Conservation (phyloP, 331 rosid species). For the Erythrophleum ivorense region DNA sequence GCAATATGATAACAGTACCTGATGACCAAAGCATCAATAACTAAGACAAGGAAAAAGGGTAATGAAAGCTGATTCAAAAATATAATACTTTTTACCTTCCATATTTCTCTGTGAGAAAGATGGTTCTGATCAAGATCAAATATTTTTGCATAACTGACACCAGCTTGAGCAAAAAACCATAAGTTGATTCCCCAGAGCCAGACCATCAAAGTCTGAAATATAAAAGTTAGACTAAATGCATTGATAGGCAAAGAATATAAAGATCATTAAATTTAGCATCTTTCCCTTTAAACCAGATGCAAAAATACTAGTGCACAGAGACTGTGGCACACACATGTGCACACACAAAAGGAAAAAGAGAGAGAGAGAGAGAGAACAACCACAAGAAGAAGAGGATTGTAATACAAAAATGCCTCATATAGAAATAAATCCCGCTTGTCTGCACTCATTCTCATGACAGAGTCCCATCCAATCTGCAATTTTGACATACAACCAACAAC, state of each 20-base stretch:
- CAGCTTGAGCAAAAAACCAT: conserved; percentile 78
- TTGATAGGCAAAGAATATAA: background rate
- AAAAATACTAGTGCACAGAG: conserved; percentile 16
- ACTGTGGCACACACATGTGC: background rate
- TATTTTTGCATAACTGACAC: conserved; percentile 73
- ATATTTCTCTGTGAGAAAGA: conserved; percentile 87
- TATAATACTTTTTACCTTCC: conserved; percentile 71
- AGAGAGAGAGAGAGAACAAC: conserved; percentile 56
- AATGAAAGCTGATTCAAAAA: conserved; percentile 36
- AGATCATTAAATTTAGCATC: conserved; percentile 6
- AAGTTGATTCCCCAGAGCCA: conserved; percentile 99
- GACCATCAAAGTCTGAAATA: conserved; percentile 86
- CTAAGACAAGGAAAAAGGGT: conserved; percentile 11
- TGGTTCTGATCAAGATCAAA: conserved; percentile 93
- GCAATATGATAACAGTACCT: conserved; percentile 29
- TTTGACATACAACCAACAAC: conserved; percentile 34
- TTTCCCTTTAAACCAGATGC: conserved; percentile 29
- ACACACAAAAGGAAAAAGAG: background rate
- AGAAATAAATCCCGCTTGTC: conserved; percentile 89
- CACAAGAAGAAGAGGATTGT: conserved; percentile 94
- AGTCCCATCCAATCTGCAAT: conserved; percentile 93
- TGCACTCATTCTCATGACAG: conserved; percentile 98
- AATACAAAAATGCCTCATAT: conserved; percentile 97
- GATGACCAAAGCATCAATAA: conserved; percentile 27
- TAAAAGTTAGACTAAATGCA: conserved; percentile 35